Evolutionary conservation across 2,329 filamentous ascomycete genomes (phyloP).

Genomic region (Dactylonectria estremocensis): DNA sequence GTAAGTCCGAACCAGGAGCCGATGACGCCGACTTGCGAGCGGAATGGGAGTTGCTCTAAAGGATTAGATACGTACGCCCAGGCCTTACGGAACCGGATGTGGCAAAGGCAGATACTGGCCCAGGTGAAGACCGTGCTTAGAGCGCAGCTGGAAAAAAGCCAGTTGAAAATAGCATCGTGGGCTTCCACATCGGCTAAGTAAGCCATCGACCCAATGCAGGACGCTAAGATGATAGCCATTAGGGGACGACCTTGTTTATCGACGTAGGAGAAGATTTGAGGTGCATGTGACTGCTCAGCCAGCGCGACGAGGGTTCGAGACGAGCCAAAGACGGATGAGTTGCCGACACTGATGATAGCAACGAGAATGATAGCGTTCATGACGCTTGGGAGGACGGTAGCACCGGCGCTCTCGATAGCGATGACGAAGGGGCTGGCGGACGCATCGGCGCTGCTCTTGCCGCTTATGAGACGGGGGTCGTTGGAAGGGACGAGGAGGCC

Average conservation of each 20-base stretch:
- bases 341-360: conserved; percentile 89
- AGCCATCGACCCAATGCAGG: conserved; percentile 54
- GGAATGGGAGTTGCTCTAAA: conserved; percentile 84
- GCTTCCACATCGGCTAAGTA: background rate
- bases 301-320: conserved; percentile 61
- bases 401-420: conserved; percentile 87
- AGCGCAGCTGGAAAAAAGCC: conserved; percentile 78
- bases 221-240: conserved; percentile 61
- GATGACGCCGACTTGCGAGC: conserved; percentile 81
- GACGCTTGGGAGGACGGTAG: conserved; percentile 83
- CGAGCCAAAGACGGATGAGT: conserved; percentile 91
- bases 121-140: conserved; percentile 83
- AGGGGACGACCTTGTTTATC: background rate
- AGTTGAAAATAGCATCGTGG: background rate
- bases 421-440: conserved; percentile 93
- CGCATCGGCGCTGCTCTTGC: conserved; percentile 71
- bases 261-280: background rate
- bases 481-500: conserved; percentile 85
- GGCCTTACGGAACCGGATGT: conserved; percentile 89
- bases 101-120: conserved; percentile 66
- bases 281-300: conserved; percentile 62
- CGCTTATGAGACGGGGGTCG: conserved; percentile 73
- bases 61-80: conserved; percentile 79
- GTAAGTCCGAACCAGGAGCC: conserved; percentile 86
- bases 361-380: conserved; percentile 96